Evolutionary conservation across 352 stramenopile species (phyloP), one percentile per base, ranked within the genome.

Genomic region (Vaucheria bursata): DNA sequence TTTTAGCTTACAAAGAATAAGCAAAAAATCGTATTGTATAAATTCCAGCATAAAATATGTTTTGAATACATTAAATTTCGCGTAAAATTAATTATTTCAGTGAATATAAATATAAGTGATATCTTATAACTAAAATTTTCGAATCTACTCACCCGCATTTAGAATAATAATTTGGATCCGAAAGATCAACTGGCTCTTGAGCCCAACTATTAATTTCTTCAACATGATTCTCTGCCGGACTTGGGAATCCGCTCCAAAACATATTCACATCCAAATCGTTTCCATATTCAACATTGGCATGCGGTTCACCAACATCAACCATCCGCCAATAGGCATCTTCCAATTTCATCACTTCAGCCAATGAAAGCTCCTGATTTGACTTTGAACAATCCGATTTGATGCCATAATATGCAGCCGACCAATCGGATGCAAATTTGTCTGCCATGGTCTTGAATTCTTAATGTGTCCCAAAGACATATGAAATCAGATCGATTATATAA

Each of bases 91-190:
- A n/a, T n/a, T n/a, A n/a, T n/a, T n/a, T n/a, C n/a, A n/a, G n/a
- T n/a, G n/a, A n/a, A n/a, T n/a, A n/a, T n/a, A n/a, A n/a, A n/a
- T n/a, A n/a, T n/a, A n/a, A n/a, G n/a, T n/a, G n/a, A n/a, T n/a
- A n/a, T n/a, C n/a, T n/a, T n/a, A n/a, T n/a, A n/a, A n/a, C n/a
- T n/a, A n/a, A n/a, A n/a, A n/a, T n/a, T n/a, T n/a, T n/a, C n/a
- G n/a, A n/a, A n/a, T n/a, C n/a, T n/a, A 99, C 99, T 96, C 96
- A 99, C 29, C 75, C 74, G 74, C 78, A 89, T 77, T 90, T 81
- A 7, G 35, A 33, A 77, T 91, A 93, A 75, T 88, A 91, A 74
- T 91, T 85, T 38, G 86, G 78, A 18, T 86, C 87, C 33, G 85
- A 86, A 82, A 92, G 91, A 66, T 84, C 82, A 64, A 87, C 86